Evolutionary conservation across 2,329 filamentous ascomycete genomes (phyloP).

Genomic region (Setomelanomma holmii): DNA sequence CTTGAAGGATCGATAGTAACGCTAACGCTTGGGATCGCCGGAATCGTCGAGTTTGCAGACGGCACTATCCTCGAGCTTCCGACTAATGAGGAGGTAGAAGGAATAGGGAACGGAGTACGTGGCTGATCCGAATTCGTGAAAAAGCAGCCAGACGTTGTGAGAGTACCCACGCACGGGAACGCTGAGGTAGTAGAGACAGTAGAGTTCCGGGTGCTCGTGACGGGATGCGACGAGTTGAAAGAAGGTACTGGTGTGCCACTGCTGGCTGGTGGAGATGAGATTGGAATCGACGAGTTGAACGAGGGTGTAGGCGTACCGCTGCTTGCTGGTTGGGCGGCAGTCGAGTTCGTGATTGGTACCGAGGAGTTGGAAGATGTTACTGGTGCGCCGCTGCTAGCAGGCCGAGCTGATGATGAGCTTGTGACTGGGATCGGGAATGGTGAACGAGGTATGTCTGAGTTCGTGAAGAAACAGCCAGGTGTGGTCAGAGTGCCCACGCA

Average conservation of each 20-base stretch:
- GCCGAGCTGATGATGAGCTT: neutral
- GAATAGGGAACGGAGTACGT: neutral
- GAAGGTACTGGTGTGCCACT: neutral
- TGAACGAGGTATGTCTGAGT: neutral
- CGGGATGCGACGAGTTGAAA: too few species aligned
- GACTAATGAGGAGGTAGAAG: neutral
- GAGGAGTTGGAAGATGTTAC: too few species aligned
- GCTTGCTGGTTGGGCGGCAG: neutral
- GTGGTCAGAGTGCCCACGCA: neutral
- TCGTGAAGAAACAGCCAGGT: neutral
- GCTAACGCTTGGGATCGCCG: neutral
- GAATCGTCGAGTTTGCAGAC: conserved; percentile 4
- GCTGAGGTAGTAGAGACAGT: neutral
- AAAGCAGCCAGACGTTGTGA: neutral
- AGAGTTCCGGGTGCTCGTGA: too few species aligned
- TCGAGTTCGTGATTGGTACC: neutral
- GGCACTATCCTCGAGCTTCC: neutral
- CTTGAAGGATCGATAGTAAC: neutral
- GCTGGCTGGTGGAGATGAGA: neutral
- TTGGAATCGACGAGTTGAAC: neutral
- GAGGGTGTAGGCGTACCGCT: neutral
- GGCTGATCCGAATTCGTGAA: neutral
- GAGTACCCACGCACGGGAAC: neutral
- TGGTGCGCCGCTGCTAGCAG: too few species aligned
- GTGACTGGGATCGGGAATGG: neutral